Evolutionary conservation across 129 eudicot species (phyloP).

Genomic region (Smallanthus sonchifolius): DNA sequence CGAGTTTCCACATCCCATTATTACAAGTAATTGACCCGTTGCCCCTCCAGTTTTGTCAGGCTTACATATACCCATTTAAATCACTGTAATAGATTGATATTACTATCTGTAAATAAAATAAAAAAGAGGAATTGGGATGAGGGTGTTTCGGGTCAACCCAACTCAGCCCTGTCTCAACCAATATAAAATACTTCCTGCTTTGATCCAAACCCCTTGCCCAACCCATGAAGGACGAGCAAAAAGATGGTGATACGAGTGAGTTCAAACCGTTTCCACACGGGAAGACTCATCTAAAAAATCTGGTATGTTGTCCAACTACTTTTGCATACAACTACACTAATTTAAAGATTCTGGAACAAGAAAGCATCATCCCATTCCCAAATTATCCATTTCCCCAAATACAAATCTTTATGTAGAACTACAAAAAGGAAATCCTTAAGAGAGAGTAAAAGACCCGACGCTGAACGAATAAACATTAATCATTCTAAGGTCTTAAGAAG

Average conservation of each 20-base stretch:
- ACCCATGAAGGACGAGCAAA: not conserved
- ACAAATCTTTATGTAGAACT: slow-evolving; percentile 26
- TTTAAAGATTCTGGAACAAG: slow-evolving; percentile 4
- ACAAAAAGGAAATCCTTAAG: not conserved
- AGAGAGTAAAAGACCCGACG: not conserved
- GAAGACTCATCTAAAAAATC: not conserved
- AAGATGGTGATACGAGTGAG: too few species aligned
- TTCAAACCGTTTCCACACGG: not conserved
- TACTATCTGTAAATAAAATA: not conserved
- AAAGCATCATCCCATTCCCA: slow-evolving; percentile 5
- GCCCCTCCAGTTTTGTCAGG: too few species aligned
- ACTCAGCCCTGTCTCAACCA: not conserved
- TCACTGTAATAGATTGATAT: not conserved
- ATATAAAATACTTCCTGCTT: not conserved
- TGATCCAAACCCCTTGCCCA: not conserved
- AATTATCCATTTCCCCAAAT: slow-evolving; percentile 16
- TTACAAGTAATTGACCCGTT: too few species aligned
- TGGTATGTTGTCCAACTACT: not conserved
- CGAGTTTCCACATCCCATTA: too few species aligned
- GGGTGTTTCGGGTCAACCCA: not conserved
- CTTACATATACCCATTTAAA: not conserved
- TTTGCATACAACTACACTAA: not conserved
- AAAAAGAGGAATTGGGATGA: not conserved
- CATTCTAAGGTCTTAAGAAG: slow-evolving; percentile 87
- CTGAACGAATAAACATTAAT: not conserved